A percentile compares a stretch with the other conserved stretches of the same genome.
Evolutionary conservation across 2,329 filamentous ascomycete genomes (phyloP).

Genomic region (Fusarium sp.): DNA sequence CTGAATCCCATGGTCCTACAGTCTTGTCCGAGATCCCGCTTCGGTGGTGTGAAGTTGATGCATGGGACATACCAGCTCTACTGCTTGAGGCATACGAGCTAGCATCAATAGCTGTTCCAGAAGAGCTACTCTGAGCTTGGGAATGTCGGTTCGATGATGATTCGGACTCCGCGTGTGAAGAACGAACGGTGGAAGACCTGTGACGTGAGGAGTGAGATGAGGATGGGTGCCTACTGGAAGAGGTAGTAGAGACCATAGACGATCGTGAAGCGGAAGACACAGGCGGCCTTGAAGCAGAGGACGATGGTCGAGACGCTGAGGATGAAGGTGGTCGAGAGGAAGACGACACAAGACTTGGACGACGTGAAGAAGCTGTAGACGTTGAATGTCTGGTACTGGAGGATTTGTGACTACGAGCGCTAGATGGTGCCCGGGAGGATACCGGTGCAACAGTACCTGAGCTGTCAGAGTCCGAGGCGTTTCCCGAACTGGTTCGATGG

Average conservation of each 20-base stretch:
- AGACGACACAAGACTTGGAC: background rate
- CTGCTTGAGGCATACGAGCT: too few relatives aligned
- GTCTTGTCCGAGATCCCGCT: too few relatives aligned
- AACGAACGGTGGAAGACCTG: background rate
- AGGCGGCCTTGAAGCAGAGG: too few relatives aligned
- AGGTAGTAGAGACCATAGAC: background rate
- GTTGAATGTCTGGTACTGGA: background rate
- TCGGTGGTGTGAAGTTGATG: too few relatives aligned
- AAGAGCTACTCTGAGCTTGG: too few relatives aligned
- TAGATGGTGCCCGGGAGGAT: background rate
- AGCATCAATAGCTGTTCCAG: fast-evolving
- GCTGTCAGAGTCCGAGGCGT: background rate
- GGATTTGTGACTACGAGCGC: background rate
- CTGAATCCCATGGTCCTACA: too few relatives aligned
- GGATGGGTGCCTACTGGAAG: background rate
- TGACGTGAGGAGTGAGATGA: background rate
- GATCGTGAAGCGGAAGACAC: background rate
- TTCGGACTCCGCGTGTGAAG: too few relatives aligned
- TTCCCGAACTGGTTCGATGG: background rate
- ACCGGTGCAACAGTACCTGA: background rate
- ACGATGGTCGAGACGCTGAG: too few relatives aligned
- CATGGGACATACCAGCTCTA: fast-evolving
- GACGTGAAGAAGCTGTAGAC: background rate
- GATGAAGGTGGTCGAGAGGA: background rate
- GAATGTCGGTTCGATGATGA: too few relatives aligned